Conservation (phyloP, 768 basidiomycete genomes). For the Kwoniella botswanensis region DNA sequence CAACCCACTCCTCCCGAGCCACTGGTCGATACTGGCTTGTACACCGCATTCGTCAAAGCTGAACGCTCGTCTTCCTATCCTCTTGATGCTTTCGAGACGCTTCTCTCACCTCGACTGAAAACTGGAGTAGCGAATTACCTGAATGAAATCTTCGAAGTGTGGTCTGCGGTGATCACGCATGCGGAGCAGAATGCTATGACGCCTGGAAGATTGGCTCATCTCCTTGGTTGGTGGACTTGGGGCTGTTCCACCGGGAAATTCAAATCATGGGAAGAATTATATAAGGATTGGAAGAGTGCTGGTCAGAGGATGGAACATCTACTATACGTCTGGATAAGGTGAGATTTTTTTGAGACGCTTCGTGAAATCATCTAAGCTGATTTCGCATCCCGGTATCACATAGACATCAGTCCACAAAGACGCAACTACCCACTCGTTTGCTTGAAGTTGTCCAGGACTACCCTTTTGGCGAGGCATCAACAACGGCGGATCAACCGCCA, state of each 20-base stretch:
- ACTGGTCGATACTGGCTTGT: conserved; percentile 21
- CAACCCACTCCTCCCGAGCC: neutral
- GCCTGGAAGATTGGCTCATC: conserved; percentile 23
- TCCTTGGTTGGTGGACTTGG: conserved; percentile 44
- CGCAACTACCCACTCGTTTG: conserved; percentile 34
- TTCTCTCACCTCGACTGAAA: conserved; percentile 22
- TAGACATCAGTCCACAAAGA: conserved; percentile 37
- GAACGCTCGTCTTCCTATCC: conserved; percentile 40
- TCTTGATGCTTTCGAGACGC: conserved; percentile 23
- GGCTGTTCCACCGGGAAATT: neutral
- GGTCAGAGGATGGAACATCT: conserved; percentile 38
- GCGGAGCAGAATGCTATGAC: conserved; percentile 33
- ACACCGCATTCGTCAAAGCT: conserved; percentile 34
- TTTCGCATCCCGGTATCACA: neutral
- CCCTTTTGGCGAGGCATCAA: conserved; percentile 31
- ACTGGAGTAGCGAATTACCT: conserved; percentile 10
- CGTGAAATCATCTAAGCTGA: neutral
- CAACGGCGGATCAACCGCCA: conserved; percentile 19
- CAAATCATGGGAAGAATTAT: conserved; percentile 34
- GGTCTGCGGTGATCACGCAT: conserved; percentile 29
- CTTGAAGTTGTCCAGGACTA: conserved; percentile 34
- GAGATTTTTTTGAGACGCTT: neutral
- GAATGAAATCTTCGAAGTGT: conserved; percentile 40
- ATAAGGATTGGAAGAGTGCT: conserved; percentile 37
- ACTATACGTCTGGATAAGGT: conserved; percentile 50